phyloP scores from a whole-genome alignment of 805 yeast species.

The Kodamaea leandrae region DNA sequence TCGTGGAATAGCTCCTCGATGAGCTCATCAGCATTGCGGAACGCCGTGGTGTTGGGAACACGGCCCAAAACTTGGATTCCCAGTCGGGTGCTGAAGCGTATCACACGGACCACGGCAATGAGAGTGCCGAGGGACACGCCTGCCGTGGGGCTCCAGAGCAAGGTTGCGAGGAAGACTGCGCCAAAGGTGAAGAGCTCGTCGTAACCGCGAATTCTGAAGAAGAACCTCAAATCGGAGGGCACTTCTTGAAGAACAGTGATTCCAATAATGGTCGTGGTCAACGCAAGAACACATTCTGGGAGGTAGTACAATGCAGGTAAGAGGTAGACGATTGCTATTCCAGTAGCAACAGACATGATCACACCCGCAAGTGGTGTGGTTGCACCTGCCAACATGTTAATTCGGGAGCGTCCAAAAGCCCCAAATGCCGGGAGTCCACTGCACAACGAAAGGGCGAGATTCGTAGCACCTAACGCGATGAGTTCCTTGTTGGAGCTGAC shows the following conservation, averaged over 20 bases:
- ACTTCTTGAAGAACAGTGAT: conserved; percentile 47
- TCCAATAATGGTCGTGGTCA: conserved; percentile 42
- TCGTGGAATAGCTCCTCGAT: conserved; percentile 34
- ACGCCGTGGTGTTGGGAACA: conserved; percentile 46
- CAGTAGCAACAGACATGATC: conserved; percentile 28
- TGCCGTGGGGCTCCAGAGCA: conserved; percentile 38
- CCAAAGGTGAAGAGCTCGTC: conserved; percentile 22
- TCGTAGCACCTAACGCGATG: conserved; percentile 31
- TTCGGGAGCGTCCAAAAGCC: conserved; percentile 36
- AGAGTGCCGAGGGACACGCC: conserved; percentile 37
- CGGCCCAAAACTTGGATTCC: conserved; percentile 46
- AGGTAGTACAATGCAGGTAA: conserved; percentile 25
- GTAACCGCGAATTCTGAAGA: conserved; percentile 22
- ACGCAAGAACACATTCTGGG: conserved; percentile 35
- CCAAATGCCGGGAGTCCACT: conserved; percentile 38
- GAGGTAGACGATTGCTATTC: conserved; percentile 23
- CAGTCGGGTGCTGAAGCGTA: conserved; percentile 41
- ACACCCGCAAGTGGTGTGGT: conserved; percentile 40
- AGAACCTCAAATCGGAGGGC: conserved; percentile 19
- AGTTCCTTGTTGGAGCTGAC: conserved; percentile 34
- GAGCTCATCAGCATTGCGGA: conserved; percentile 69
- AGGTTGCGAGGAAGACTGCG: conserved; percentile 24
- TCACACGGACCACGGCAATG: conserved; percentile 33
- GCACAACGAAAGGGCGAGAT: conserved; percentile 25
- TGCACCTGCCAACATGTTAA: conserved; percentile 46